Conservation (phyloP, 2,329 filamentous ascomycete species). For the Apiospora rasikravindrae region DNA sequence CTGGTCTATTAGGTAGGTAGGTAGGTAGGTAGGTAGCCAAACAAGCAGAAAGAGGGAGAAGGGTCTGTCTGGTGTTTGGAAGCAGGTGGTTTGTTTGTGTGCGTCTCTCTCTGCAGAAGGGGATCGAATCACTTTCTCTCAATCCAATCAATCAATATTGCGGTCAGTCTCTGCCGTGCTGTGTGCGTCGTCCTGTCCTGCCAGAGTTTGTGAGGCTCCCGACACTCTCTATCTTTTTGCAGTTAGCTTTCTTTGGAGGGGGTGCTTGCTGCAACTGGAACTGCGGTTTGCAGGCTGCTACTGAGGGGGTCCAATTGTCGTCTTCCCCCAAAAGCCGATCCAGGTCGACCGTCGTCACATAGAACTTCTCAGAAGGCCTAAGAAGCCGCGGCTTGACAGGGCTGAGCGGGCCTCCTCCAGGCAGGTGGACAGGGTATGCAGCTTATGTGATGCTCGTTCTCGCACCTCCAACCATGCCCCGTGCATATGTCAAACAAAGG, state of each 20-base stretch:
- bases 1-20: too few species aligned
- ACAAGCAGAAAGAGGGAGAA: not conserved
- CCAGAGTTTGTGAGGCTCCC: slow-evolving; percentile 10
- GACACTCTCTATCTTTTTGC: not conserved
- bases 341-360: slow-evolving; percentile 12
- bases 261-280: not conserved
- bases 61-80: not conserved
- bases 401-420: slow-evolving; percentile 9
- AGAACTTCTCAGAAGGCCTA: slow-evolving; percentile 19
- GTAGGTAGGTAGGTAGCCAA: too few species aligned
- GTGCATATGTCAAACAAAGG: not conserved
- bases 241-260: not conserved
- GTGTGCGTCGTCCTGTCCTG: not conserved
- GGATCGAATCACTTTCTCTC: not conserved
- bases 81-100: not conserved
- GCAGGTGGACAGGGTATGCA: not conserved
- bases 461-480: not conserved
- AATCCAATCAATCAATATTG: slow-evolving; percentile 1
- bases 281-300: not conserved
- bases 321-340: not conserved
- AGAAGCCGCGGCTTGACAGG: slow-evolving; percentile 19
- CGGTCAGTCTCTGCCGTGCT: not conserved
- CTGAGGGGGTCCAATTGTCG: slow-evolving; percentile 7
- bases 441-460: not conserved
- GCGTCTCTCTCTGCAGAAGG: not conserved